Conservation (phyloP, 163 green algal species). For the Prototheca stagnorum region DNA sequence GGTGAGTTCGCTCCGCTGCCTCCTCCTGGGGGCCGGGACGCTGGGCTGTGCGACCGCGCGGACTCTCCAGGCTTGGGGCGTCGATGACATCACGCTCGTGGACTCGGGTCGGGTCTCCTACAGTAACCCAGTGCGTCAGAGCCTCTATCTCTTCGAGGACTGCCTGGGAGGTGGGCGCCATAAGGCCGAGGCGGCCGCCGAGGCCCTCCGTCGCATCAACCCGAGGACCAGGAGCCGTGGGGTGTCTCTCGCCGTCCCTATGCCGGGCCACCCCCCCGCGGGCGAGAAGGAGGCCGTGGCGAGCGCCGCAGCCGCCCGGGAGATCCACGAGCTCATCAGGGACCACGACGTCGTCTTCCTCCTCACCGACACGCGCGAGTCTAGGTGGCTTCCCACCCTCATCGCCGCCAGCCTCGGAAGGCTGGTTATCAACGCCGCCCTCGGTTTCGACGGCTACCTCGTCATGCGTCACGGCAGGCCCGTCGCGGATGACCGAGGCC, state of each 20-base stretch:
- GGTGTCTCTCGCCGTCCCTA: conserved; percentile 18
- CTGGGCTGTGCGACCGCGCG: conserved; percentile 83
- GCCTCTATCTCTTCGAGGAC: conserved; percentile 73
- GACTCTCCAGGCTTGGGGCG: conserved; percentile 80
- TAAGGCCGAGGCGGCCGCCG: conserved; percentile 70
- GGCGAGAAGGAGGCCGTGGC: conserved; percentile 1
- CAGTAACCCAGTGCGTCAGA: conserved; percentile 89
- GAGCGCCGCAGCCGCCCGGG: conserved; percentile 6
- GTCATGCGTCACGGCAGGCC: conserved; percentile 75
- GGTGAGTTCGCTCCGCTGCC: conserved; percentile 44
- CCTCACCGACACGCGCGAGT: conserved; percentile 91
- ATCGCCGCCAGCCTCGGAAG: conserved; percentile 43
- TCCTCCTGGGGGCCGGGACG: conserved; percentile 83
- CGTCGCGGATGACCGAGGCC: not conserved
- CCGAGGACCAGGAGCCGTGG: conserved; percentile 8
- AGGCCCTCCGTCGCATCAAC: conserved; percentile 28
- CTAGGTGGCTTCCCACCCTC: conserved; percentile 80
- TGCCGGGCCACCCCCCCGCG: conserved; percentile 18
- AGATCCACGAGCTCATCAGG: conserved; percentile 23
- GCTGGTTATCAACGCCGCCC: conserved; percentile 79
- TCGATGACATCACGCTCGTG: conserved; percentile 76
- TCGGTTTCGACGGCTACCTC: conserved; percentile 86
- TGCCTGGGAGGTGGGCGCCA: conserved; percentile 59
- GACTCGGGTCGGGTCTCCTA: conserved; percentile 75
- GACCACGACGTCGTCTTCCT: conserved; percentile 62